Evolutionary conservation across 2,329 filamentous ascomycete genomes (phyloP).

Genomic region (Aspergillus aculeatinus): DNA sequence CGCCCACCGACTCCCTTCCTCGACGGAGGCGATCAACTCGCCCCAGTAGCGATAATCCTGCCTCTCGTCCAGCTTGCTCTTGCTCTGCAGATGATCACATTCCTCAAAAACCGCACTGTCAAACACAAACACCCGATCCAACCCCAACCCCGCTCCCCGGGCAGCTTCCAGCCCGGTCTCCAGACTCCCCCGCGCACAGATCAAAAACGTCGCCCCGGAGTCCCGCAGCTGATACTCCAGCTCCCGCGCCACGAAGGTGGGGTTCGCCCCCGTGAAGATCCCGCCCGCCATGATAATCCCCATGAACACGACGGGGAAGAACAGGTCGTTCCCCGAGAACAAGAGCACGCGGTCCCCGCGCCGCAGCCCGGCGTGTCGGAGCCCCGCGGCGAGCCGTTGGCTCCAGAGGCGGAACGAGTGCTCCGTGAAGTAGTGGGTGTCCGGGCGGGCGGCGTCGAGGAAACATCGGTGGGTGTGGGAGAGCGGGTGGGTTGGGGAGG

Average conservation of each 20-base stretch:
- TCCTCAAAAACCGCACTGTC: constrained; percentile 55
- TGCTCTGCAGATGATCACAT: background rate
- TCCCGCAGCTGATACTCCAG: constrained; percentile 74
- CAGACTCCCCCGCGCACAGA: constrained; percentile 59
- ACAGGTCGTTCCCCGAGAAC: constrained; percentile 71
- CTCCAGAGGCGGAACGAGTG: constrained; percentile 66
- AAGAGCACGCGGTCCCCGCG: constrained; percentile 70
- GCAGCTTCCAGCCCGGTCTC: constrained; percentile 68
- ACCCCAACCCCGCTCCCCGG: constrained; percentile 54
- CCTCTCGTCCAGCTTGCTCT: constrained; percentile 31
- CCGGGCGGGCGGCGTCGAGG: constrained; percentile 66
- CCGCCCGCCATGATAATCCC: constrained; percentile 76
- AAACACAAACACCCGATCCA: constrained; percentile 63
- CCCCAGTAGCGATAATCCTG: constrained; percentile 62
- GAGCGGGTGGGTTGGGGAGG: constrained; percentile 48
- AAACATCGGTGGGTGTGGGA: constrained; percentile 50
- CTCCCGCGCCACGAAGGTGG: constrained; percentile 67
- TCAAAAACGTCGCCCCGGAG: constrained; percentile 65
- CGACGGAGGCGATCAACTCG: constrained; percentile 54
- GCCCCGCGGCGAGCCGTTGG: constrained; percentile 69
- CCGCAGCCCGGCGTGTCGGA: constrained; percentile 63
- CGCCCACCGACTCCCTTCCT: constrained; percentile 56
- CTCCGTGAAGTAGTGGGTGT: constrained; percentile 65
- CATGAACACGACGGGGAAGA: constrained; percentile 69
- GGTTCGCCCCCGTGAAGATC: constrained; percentile 75